Base-by-base conservation (phyloP, 2,329 filamentous ascomycete species). In the Leptodontidium sp. region DNA sequence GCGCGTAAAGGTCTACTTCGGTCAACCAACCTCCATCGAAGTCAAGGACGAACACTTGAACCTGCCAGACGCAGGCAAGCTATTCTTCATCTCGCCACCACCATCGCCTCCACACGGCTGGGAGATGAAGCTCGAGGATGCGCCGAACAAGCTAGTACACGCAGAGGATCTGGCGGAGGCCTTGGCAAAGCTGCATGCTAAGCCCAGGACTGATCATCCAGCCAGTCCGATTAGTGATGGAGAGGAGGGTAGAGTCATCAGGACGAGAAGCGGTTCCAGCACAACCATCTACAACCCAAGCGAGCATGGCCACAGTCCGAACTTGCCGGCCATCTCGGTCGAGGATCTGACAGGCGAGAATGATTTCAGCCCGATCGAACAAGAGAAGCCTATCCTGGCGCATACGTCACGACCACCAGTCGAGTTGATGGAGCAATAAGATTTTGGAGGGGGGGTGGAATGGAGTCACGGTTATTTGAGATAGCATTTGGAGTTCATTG, bases 71-170 rank as follows among this genome's bases (percentile, higher is more conserved):
- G 88, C 88, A 64, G 89, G 89, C 76, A 91, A 91, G 82, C 85
- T 91, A 65, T 91, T 91, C 83, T 91, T 92, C 82, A 91, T 92
- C 79, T 90, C 87, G 62, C 90, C 90, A 35, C 90, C 90, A 9
- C 89, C 90, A 5, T 88, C 85, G 68, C 89, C 90, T 52, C 90
- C 90, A 2, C 88, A 90, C 75, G 89, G 87, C 74, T 92, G 90
- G 90, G 87, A 91, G 81, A 85, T 89, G 80, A 85, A 85, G 72
- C 81, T 91, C 58, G 90, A 92, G 79, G 89, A 89, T 72, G 89
- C 89, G 4, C 90, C 90, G 67, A 92, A 92, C 79, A 91, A 90
- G 80, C 84, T 86, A 76, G 88, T 91, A 32, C 88, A 91, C 76
- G 88, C 90, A 52, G 88, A 91, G 68, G 90, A 92, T 77, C 82